Percentiles rank a stretch among this genome's conserved stretches.
phyloP scores from a whole-genome alignment of 257 asterid genomes.

The Scutellaria galericulata region DNA sequence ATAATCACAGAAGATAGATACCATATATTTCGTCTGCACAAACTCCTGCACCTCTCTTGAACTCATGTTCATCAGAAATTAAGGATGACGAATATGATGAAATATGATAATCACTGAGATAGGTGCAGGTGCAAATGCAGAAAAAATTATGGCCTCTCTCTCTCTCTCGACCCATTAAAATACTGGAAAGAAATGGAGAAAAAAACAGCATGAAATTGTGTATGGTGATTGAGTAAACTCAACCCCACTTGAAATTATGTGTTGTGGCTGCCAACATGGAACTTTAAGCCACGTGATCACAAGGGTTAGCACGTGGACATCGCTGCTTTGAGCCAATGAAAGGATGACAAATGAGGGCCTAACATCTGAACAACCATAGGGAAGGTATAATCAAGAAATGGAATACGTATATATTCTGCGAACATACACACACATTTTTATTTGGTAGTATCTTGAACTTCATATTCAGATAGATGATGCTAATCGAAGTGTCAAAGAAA shows the following conservation, averaged over 20 bases:
- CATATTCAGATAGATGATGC: no score
- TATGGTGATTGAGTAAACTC: background rate
- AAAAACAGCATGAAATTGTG: background rate
- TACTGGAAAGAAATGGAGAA: background rate
- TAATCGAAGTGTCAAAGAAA: no score
- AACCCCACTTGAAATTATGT: background rate
- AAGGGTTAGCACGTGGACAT: slow-evolving; percentile 19
- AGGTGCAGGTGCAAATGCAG: slow-evolving; percentile 50
- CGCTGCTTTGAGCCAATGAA: slow-evolving; percentile 2
- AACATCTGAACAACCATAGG: background rate
- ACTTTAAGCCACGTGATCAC: slow-evolving; percentile 13
- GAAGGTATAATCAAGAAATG: no score
- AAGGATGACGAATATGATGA: background rate
- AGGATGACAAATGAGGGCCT: slow-evolving; percentile 7
- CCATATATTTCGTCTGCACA: no score
- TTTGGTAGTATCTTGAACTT: no score
- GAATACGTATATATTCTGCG: no score
- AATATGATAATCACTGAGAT: background rate
- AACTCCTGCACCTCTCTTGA: background rate
- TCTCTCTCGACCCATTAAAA: background rate
- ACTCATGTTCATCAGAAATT: background rate
- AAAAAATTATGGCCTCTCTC: slow-evolving; percentile 20
- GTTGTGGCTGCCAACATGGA: background rate
- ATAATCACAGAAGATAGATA: no score
- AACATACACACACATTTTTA: no score